phyloP scores from a whole-genome alignment of 177 flowering plant species.

The Vitis hybrid region DNA sequence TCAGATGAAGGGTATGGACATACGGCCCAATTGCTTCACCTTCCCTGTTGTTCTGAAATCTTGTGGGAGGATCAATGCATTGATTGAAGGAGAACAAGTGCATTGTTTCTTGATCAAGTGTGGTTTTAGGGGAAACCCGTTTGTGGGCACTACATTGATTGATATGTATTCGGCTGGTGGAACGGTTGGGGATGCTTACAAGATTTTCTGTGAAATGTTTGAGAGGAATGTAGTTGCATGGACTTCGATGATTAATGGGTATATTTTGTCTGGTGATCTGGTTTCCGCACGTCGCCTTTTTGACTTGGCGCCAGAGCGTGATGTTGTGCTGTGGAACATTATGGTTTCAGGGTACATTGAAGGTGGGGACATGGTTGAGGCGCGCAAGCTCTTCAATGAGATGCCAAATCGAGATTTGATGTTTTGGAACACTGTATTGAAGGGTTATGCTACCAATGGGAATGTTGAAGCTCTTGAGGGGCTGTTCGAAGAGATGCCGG shows the following conservation, averaged over 20 bases:
- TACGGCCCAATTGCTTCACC: conserved; percentile 57
- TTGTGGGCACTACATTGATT: conserved; percentile 60
- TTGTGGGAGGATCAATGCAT: conserved; percentile 37
- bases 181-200: conserved; percentile 39
- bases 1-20: conserved; percentile 40
- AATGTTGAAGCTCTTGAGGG: conserved; percentile 41
- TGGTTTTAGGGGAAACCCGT: conserved; percentile 53
- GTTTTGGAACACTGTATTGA: conserved; percentile 72
- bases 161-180: conserved; percentile 56
- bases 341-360: conserved; percentile 67
- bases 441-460: conserved; percentile 56
- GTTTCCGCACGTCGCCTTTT: conserved; percentile 54
- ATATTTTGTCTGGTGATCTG: conserved; percentile 39
- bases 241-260: conserved; percentile 65
- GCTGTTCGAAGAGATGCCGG: conserved; percentile 63
- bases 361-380: conserved; percentile 49
- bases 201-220: conserved; percentile 60
- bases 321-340: conserved; percentile 66
- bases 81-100: conserved; percentile 46
- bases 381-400: conserved; percentile 53
- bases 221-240: conserved; percentile 67
- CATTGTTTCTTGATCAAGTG: conserved; percentile 52
- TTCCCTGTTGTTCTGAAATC: conserved; percentile 66
- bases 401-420: conserved; percentile 67
- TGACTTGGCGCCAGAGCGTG: conserved; percentile 62